These are phyloP conservation scores for Leishmania tarentolae DNA, from an alignment of 208 protist genomes.

Conservation along the genomic window DNA sequence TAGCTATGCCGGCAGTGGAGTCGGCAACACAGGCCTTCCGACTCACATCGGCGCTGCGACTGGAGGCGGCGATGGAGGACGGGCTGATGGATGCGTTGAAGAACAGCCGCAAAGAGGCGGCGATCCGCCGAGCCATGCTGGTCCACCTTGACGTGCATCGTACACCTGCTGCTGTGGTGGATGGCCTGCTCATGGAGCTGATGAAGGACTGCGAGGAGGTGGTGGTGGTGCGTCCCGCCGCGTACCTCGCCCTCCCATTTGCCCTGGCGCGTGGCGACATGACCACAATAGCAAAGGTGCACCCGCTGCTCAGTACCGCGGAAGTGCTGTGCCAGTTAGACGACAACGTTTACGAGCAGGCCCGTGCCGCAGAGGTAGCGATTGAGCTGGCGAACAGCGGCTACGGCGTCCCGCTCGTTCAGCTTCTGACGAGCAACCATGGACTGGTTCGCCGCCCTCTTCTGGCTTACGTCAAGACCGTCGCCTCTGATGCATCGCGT, in stretches of 20 bases:
- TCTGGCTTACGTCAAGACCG: conserved; percentile 27
- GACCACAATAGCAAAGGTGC: conserved; percentile 29
- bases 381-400: conserved; percentile 53
- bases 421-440: conserved; percentile 76
- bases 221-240: conserved; percentile 78
- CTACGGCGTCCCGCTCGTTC: conserved; percentile 50
- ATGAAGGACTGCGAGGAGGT: conserved; percentile 77
- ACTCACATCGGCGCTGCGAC: conserved; percentile 43
- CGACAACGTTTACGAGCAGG: conserved; percentile 41
- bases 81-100: conserved; percentile 59
- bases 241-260: conserved; percentile 77
- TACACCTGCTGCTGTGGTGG: conserved; percentile 36
- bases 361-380: conserved; percentile 58
- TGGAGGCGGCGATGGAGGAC: conserved; percentile 53
- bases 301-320: conserved; percentile 45
- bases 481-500: conserved; percentile 32
- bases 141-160: conserved; percentile 47
- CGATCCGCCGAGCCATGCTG: conserved; percentile 70
- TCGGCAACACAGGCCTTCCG: conserved; percentile 62
- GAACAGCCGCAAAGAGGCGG: conserved; percentile 54
- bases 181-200: conserved; percentile 49
- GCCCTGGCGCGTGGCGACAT: conserved; percentile 19
- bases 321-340: conserved; percentile 72
- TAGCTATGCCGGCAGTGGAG: conserved; percentile 63
- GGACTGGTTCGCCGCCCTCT: conserved; percentile 57